Conservation (phyloP, 352 stramenopile species). For the Phytophthora melonis region DNA sequence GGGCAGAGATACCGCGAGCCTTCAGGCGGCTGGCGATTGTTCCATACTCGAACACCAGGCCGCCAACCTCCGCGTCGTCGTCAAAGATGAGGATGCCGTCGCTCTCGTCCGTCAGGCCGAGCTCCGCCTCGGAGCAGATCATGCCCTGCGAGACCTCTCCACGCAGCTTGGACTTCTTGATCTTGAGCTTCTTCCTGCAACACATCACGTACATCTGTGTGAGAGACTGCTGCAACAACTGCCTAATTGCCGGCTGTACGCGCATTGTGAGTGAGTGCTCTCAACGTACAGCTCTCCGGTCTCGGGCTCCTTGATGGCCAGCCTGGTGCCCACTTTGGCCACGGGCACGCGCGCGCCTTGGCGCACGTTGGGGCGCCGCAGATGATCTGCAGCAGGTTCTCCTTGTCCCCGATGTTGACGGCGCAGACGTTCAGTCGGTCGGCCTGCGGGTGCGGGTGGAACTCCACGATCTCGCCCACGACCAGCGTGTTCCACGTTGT, state of each 20-base stretch:
- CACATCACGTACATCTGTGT: background rate
- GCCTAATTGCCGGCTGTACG: background rate
- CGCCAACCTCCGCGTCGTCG: slow-evolving; percentile 61
- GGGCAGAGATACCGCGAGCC: slow-evolving; percentile 26
- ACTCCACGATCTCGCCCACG: slow-evolving; percentile 75
- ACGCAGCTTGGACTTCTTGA: slow-evolving; percentile 87
- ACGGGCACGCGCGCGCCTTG: slow-evolving; percentile 72
- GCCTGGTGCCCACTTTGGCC: slow-evolving; percentile 66
- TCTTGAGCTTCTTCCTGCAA: slow-evolving; percentile 80
- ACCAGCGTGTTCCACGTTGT: slow-evolving; percentile 77
- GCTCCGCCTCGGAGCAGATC: slow-evolving; percentile 85
- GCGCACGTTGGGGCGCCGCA: slow-evolving; percentile 75
- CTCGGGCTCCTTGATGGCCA: slow-evolving; percentile 61
- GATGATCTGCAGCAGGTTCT: slow-evolving; percentile 79
- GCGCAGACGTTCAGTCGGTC: slow-evolving; percentile 76
- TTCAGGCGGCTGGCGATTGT: slow-evolving; percentile 49
- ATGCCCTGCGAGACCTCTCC: slow-evolving; percentile 83
- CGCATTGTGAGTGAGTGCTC: too few species aligned
- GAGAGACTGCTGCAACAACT: background rate
- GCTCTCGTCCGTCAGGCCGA: slow-evolving; percentile 67
- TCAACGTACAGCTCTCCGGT: slow-evolving; percentile 58
- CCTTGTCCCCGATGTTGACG: slow-evolving; percentile 67
- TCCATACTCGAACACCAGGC: slow-evolving; percentile 53
- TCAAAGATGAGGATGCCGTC: slow-evolving; percentile 78
- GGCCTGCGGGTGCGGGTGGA: slow-evolving; percentile 66